Conservation (phyloP, 2,329 filamentous ascomycete species). For the Coccinonectria pachysandricola region DNA sequence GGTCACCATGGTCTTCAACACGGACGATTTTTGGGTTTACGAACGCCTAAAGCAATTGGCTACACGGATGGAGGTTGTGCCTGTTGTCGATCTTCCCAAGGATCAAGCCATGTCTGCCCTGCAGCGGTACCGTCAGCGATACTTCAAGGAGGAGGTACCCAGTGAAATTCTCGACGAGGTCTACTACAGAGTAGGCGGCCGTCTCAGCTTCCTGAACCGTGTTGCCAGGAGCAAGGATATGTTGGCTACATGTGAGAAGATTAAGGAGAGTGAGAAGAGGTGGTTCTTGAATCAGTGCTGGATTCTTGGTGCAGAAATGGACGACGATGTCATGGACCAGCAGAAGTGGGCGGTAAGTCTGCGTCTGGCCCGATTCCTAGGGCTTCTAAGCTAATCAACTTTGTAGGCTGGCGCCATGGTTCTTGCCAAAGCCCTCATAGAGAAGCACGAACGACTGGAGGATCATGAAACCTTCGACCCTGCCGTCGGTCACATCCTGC, state of each 20-base stretch:
- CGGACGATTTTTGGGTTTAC: constrained; percentile 97
- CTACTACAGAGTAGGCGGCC: constrained; percentile 78
- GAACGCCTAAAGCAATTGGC: constrained; percentile 87
- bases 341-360: constrained; percentile 80
- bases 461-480: constrained; percentile 48
- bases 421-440: constrained; percentile 81
- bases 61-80: constrained; percentile 88
- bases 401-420: constrained; percentile 79
- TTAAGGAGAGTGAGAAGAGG: constrained; percentile 59
- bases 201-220: constrained; percentile 76
- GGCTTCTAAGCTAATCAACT: constrained; percentile 4
- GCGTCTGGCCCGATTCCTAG: not conserved
- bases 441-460: constrained; percentile 59
- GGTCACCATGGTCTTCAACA: constrained; percentile 89
- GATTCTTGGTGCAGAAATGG: constrained; percentile 65
- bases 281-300: constrained; percentile 71
- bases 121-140: constrained; percentile 67
- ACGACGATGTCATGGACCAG: constrained; percentile 97
- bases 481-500: constrained; percentile 62
- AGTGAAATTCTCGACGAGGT: constrained; percentile 57
- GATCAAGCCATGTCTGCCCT: constrained; percentile 66
- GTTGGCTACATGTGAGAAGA: constrained; percentile 65
- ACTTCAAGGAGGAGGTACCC: constrained; percentile 54
- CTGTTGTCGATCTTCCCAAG: constrained; percentile 75
- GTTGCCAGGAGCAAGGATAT: constrained; percentile 83